phyloP scores from a whole-genome alignment of 2,329 filamentous ascomycete species.

The Neocatenulostroma microsporum region DNA sequence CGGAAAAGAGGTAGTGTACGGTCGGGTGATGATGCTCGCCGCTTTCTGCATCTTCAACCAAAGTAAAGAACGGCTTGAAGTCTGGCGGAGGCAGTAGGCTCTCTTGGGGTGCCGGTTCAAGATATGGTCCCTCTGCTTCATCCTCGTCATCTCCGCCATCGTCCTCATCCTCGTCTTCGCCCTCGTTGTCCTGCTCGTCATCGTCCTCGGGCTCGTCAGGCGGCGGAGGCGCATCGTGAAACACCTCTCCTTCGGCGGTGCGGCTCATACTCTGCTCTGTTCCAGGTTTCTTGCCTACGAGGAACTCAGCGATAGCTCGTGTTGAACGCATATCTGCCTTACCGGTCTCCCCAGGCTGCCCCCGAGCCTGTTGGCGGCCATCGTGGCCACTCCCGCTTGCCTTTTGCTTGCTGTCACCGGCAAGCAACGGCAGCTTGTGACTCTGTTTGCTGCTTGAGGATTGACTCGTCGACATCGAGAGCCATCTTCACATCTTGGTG shows the following conservation, averaged over 20 bases:
- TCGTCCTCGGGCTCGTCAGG: conserved; percentile 4
- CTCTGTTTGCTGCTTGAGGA: too few relatives aligned
- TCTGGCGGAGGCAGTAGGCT: conserved; percentile 29
- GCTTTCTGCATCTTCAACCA: conserved; percentile 68
- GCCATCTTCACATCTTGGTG: too few relatives aligned
- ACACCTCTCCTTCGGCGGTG: conserved; percentile 3
- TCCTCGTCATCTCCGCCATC: neutral
- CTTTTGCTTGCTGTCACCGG: too few relatives aligned
- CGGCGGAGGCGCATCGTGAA: conserved; percentile 3
- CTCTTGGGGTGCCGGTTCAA: conserved; percentile 6
- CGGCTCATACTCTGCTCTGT: neutral
- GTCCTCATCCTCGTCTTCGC: neutral
- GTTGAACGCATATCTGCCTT: neutral
- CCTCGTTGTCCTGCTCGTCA: neutral
- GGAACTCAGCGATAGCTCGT: neutral
- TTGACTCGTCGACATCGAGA: too few relatives aligned
- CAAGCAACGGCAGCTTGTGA: too few relatives aligned
- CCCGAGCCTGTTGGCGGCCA: too few relatives aligned
- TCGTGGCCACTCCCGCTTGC: too few relatives aligned
- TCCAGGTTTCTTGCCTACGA: neutral
- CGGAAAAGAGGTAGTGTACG: conserved; percentile 86
- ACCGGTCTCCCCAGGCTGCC: too few relatives aligned
- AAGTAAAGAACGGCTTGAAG: conserved; percentile 78
- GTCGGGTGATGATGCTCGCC: conserved; percentile 72
- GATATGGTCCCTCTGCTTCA: conserved; percentile 3